Percentiles rank a stretch among this genome's conserved stretches.
These are phyloP conservation scores for Tolypocladium amazonense DNA, from an alignment of 2,329 filamentous ascomycete genomes.

Conservation along the genomic window DNA sequence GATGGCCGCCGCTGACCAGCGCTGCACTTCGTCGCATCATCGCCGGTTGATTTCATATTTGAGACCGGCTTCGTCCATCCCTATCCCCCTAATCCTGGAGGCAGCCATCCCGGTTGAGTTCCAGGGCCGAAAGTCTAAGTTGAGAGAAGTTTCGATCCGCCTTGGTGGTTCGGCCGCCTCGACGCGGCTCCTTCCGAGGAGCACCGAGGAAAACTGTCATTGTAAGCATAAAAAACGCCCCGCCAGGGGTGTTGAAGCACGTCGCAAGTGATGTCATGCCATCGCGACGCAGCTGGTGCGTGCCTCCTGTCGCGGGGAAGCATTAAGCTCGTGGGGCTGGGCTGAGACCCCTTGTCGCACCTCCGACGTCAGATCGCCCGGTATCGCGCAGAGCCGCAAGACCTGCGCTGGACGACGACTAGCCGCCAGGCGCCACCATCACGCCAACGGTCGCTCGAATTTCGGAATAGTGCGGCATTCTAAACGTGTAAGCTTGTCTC, in stretches of 20 bases:
- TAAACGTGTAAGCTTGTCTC: not conserved
- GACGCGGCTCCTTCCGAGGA: not conserved
- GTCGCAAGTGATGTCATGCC: constrained; percentile 3
- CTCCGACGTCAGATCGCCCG: constrained; percentile 12
- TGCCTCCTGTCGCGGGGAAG: not conserved
- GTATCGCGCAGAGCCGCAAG: constrained; percentile 3
- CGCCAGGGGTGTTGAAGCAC: not conserved
- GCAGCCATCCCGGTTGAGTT: not conserved
- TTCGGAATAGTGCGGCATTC: not conserved
- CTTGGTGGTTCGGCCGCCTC: not conserved
- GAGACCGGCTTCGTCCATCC: constrained; percentile 8
- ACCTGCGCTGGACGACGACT: not conserved
- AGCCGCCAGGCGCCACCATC: not conserved
- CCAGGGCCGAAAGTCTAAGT: not conserved
- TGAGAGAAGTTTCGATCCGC: not conserved
- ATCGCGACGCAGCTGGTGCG: not conserved
- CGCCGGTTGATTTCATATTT: not conserved
- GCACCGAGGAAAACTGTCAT: not conserved
- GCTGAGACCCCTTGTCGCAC: constrained; percentile 3
- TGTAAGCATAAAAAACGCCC: not conserved
- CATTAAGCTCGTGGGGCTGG: constrained; percentile 1
- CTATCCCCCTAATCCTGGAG: not conserved
- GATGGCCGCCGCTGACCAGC: not conserved
- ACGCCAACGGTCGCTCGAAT: not conserved
- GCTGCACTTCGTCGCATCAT: not conserved